These are phyloP conservation scores for Salvia splendens DNA, from an alignment of 257 asterid genomes.

Conservation along the genomic window DNA sequence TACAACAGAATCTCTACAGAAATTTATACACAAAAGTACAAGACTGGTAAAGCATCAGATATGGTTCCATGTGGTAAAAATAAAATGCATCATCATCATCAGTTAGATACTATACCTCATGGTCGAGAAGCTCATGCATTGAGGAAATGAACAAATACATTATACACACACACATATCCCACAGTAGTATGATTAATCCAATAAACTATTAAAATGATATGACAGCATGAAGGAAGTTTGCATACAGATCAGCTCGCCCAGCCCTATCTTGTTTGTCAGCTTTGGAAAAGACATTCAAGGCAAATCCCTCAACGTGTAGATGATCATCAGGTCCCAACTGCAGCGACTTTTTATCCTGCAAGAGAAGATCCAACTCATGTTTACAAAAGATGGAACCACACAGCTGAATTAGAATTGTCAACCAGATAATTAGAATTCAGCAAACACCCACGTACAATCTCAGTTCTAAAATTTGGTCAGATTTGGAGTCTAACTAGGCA, in stretches of 20 bases:
- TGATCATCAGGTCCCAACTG: constrained; percentile 78
- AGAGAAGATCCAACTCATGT: not conserved
- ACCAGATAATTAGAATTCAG: not conserved
- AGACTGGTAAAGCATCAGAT: constrained; percentile 21
- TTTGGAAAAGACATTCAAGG: constrained; percentile 75
- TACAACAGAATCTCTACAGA: not conserved
- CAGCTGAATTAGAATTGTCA: not conserved
- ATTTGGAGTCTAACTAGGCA: not conserved
- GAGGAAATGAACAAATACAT: not conserved
- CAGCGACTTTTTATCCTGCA: constrained; percentile 90
- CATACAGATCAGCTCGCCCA: constrained; percentile 84
- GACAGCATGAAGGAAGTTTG: constrained; percentile 15
- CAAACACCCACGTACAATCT: not conserved
- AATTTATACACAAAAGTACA: not conserved
- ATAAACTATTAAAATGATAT: not conserved
- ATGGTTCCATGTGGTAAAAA: constrained; percentile 11
- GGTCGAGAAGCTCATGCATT: constrained; percentile 13
- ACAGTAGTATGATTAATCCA: constrained; percentile 3
- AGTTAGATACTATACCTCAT: constrained; percentile 16
- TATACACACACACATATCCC: not conserved
- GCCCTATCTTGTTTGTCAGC: constrained; percentile 99
- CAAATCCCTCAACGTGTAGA: constrained; percentile 88
- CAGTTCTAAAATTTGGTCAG: not conserved
- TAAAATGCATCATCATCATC: not conserved
- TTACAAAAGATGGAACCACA: constrained; percentile 8